Conservation (phyloP, 1,284 basidiomycete genomes). For the Anthracocystis panici-leucophaei region DNA sequence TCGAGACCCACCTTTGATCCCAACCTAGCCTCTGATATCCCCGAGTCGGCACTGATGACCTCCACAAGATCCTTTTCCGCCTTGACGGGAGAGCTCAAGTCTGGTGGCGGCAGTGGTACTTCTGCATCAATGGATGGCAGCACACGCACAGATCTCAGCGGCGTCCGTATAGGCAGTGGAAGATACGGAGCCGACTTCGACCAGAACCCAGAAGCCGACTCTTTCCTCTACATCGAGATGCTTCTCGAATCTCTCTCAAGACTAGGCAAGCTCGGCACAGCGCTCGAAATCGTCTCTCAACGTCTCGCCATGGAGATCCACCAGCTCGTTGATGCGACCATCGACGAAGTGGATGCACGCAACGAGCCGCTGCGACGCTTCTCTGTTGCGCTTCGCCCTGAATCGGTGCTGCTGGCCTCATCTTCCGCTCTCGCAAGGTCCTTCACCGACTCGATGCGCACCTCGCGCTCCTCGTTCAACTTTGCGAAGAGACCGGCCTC, state of each 20-base stretch:
- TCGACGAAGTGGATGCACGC: conserved; percentile 85
- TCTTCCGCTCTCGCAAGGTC: conserved; percentile 51
- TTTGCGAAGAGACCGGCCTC: conserved; percentile 29
- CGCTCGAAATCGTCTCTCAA: conserved; percentile 86
- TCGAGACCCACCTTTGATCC: conserved; percentile 50
- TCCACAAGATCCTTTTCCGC: conserved; percentile 43
- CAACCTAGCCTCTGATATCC: conserved; percentile 49
- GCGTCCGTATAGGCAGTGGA: conserved; percentile 9
- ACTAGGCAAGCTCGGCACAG: conserved; percentile 86
- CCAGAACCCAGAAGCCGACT: conserved; percentile 87
- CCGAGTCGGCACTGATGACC: conserved; percentile 36
- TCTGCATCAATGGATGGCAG: neutral
- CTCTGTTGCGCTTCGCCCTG: conserved; percentile 77
- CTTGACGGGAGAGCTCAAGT: conserved; percentile 29
- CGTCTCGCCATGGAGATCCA: conserved; percentile 87
- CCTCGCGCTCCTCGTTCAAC: conserved; percentile 51
- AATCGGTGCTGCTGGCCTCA: conserved; percentile 69
- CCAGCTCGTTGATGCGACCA: conserved; percentile 83
- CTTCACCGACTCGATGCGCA: conserved; percentile 48
- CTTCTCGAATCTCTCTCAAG: conserved; percentile 91
- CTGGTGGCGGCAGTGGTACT: conserved; percentile 4
- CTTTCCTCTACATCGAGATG: conserved; percentile 93
- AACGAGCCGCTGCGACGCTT: conserved; percentile 70
- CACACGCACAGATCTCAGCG: conserved; percentile 1
- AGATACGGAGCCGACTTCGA: conserved; percentile 44